A percentile compares a stretch with the other conserved stretches of the same genome.
Conservation (phyloP, 805 yeast species). For the Saturnispora serradocipensis region DNA sequence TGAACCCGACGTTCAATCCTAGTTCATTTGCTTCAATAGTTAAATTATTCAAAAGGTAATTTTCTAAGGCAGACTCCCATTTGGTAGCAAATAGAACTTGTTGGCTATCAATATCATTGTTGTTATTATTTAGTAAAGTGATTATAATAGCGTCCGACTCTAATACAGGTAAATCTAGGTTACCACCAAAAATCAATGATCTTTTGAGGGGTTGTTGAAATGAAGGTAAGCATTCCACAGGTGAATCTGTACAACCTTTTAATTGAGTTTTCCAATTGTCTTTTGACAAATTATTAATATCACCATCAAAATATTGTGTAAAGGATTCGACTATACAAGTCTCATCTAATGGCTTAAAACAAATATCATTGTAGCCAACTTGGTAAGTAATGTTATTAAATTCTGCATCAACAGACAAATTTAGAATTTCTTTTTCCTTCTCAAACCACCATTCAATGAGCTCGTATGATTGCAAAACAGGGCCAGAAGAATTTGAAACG, state of each 20-base stretch:
- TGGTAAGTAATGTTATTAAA: constrained; percentile 9
- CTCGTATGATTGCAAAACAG: constrained; percentile 52
- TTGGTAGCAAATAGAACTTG: constrained; percentile 32
- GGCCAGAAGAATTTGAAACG: constrained; percentile 59
- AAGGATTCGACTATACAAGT: constrained; percentile 80
- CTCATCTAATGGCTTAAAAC: constrained; percentile 76
- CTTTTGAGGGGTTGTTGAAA: constrained; percentile 85
- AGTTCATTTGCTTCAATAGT: constrained; percentile 36
- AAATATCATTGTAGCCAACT: constrained; percentile 49
- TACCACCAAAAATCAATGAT: constrained; percentile 60
- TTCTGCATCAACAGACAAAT: constrained; percentile 19
- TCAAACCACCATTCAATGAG: constrained; percentile 82
- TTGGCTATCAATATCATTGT: constrained; percentile 33
- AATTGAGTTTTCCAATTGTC: constrained; percentile 46
- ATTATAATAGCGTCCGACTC: constrained; percentile 65
- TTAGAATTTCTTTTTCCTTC: constrained; percentile 51
- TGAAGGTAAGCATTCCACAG: constrained; percentile 82
- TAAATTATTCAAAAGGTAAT: constrained; percentile 36
- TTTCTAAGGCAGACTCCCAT: constrained; percentile 71
- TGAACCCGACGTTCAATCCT: constrained; percentile 61
- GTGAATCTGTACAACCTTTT: constrained; percentile 58
- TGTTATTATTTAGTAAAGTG: constrained; percentile 59
- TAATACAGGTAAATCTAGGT: constrained; percentile 33
- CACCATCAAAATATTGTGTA: constrained; percentile 78
- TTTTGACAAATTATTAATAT: constrained; percentile 39